Percentiles rank a stretch among this genome's conserved stretches.
phyloP scores from a whole-genome alignment of 106 monocot genomes.

The Gastrodia elata region DNA sequence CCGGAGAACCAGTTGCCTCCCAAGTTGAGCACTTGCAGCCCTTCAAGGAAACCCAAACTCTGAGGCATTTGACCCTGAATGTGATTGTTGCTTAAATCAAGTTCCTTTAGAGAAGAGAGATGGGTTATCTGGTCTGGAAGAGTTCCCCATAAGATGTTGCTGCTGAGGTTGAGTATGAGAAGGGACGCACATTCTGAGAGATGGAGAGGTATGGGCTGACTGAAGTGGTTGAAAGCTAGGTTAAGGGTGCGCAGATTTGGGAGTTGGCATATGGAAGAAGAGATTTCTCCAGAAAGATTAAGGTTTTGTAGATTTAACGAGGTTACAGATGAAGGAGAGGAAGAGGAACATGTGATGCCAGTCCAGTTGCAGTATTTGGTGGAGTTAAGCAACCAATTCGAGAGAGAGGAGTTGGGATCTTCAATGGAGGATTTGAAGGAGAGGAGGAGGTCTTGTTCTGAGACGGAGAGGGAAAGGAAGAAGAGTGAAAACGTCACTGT shows the following conservation, averaged over 20 bases:
- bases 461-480: not conserved
- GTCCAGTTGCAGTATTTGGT: slow-evolving; percentile 48
- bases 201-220: slow-evolving; percentile 41
- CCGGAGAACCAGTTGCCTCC: slow-evolving; percentile 51
- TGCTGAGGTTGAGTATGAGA: slow-evolving; percentile 46
- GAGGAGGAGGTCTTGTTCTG: slow-evolving; percentile 45
- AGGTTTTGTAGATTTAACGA: slow-evolving; percentile 41
- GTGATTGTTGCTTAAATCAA: slow-evolving; percentile 54
- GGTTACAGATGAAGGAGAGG: slow-evolving; percentile 10
- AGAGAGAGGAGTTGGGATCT: slow-evolving; percentile 41
- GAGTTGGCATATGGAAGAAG: slow-evolving; percentile 43
- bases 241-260: slow-evolving; percentile 33
- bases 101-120: slow-evolving; percentile 28
- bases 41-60: slow-evolving; percentile 20
- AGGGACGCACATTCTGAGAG: slow-evolving; percentile 41
- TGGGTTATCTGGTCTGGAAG: slow-evolving; percentile 47
- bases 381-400: slow-evolving; percentile 31
- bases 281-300: slow-evolving; percentile 56
- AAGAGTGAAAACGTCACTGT: slow-evolving; percentile 7
- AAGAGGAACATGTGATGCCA: slow-evolving; percentile 38
- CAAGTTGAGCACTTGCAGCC: slow-evolving; percentile 49
- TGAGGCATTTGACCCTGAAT: slow-evolving; percentile 41
- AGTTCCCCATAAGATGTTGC: slow-evolving; percentile 45
- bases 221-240: slow-evolving; percentile 53
- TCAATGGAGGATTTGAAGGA: slow-evolving; percentile 51